These are phyloP conservation scores for Ormosia emarginata DNA, from an alignment of 306 rosid genomes.

Conservation along the genomic window DNA sequence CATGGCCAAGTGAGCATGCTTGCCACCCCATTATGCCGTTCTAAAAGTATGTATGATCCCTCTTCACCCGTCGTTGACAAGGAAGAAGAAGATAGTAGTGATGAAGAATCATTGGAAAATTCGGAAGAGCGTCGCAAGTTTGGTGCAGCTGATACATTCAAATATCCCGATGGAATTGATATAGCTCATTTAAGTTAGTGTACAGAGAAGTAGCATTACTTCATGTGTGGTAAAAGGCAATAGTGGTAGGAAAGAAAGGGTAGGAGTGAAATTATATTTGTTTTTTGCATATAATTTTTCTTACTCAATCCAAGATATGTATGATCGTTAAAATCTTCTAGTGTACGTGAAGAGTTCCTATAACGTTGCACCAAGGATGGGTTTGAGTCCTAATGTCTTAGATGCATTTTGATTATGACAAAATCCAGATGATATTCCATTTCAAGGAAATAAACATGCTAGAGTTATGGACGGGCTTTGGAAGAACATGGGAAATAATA, in stretches of 20 bases:
- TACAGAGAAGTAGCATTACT: background rate
- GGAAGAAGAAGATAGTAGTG: constrained; percentile 33
- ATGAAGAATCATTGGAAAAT: constrained; percentile 42
- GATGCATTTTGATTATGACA: too few species aligned
- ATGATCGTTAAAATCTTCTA: too few species aligned
- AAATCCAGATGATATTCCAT: too few species aligned
- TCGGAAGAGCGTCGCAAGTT: constrained; percentile 56
- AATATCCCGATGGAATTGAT: constrained; percentile 33
- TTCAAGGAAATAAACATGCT: too few species aligned
- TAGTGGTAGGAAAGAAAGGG: background rate
- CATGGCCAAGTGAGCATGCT: constrained; percentile 81
- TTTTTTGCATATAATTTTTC: constrained; percentile 17
- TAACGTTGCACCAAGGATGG: too few species aligned
- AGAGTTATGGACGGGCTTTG: too few species aligned
- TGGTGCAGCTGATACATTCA: constrained; percentile 79
- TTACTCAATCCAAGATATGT: too few species aligned
- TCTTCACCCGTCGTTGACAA: constrained; percentile 27
- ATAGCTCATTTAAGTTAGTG: constrained; percentile 44
- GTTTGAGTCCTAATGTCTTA: too few species aligned
- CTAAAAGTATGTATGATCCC: constrained; percentile 60
- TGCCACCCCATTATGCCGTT: constrained; percentile 58
- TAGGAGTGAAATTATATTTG: background rate
- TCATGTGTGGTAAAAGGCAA: background rate
- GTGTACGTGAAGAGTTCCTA: too few species aligned
- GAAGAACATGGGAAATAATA: too few species aligned